Conservation (phyloP, 2,329 filamentous ascomycete genomes). For the Exophiala sideris region DNA sequence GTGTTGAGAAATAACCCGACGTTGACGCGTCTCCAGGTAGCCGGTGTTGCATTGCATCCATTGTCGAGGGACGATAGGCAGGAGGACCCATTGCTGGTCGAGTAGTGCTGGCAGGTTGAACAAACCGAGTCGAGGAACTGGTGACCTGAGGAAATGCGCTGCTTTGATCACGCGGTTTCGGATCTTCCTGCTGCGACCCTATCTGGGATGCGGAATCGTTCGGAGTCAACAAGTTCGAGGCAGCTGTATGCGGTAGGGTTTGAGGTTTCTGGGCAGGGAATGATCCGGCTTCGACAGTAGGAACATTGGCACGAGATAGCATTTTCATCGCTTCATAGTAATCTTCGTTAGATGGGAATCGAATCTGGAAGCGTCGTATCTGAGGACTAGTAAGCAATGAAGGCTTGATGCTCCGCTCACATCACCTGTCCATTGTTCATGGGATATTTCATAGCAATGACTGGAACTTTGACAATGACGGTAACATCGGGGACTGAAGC, state of each 20-base stretch:
- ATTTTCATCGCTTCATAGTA: constrained; percentile 41
- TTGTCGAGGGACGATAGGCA: not conserved
- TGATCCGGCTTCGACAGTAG: constrained; percentile 40
- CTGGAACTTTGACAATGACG: constrained; percentile 44
- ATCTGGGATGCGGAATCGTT: constrained; percentile 20
- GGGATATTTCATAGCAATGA: constrained; percentile 45
- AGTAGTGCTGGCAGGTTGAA: not conserved
- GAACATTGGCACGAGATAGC: constrained; percentile 42
- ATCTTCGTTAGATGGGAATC: constrained; percentile 39
- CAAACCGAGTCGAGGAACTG: not conserved
- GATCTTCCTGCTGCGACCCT: not conserved
- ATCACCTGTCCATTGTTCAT: constrained; percentile 32
- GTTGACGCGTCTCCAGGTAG: not conserved
- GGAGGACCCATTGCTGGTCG: constrained; percentile 11
- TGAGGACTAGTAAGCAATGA: constrained; percentile 29
- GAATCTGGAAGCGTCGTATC: constrained; percentile 46
- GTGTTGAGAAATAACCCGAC: not conserved
- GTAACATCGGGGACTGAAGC: constrained; percentile 34
- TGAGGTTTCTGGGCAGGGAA: constrained; percentile 27
- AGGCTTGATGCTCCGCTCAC: constrained; percentile 12
- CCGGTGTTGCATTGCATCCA: not conserved
- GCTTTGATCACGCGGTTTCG: not conserved
- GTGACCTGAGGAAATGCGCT: not conserved
- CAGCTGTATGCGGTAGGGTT: not conserved
- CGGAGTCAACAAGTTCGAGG: constrained; percentile 5